Evolutionary conservation across 164 flowering plant species (phyloP), one percentile per base, ranked within the genome.

Genomic region (Vitis amurensis): DNA sequence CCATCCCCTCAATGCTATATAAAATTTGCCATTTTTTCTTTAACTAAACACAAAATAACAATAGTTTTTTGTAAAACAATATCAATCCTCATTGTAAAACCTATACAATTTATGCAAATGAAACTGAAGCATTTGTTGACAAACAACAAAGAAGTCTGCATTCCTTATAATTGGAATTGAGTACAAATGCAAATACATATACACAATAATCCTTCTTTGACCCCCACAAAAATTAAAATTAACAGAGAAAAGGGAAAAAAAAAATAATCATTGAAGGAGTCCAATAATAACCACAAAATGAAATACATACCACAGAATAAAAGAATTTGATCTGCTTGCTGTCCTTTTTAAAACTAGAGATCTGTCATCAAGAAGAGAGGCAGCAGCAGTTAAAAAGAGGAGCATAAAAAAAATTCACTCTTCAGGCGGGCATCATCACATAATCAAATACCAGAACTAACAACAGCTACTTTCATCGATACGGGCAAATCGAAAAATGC

Each of bases 251-350:
- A 55, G 13, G 16, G 37, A 68, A 58, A 68, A 59, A 68, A 59
- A 63, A 55, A 8, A 55, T 30, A 14, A 68, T 16, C 19, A 17
- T 14, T 12, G 3, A 60, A 49, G 59, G 59, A 19, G 51, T 64
- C 62, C 50, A 6, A 37, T 37, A 37, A 57, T 23, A 30, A 64
- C 6, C 68, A 29, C 61, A 70, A 71, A 63, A 62, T 59, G 70
- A 52, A 69, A 71, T 68, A 61, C 79, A 76, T 59, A 10, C 59
- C 63, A 79, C 75, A 53, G 77, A 83, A 83, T 84, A 60, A 86
- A 88, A 80, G 87, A 85, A 86, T 84, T 76, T 72, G n/a, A 63
- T 65, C 69, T 55, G 65, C 71, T 72, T 68, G 69, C 72, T 74
- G 80, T 67, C 77, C 77, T 50, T 63, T 59, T 63, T 59, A 19